phyloP scores from a whole-genome alignment of 345 rosid species.

The Lepidium sativum region DNA sequence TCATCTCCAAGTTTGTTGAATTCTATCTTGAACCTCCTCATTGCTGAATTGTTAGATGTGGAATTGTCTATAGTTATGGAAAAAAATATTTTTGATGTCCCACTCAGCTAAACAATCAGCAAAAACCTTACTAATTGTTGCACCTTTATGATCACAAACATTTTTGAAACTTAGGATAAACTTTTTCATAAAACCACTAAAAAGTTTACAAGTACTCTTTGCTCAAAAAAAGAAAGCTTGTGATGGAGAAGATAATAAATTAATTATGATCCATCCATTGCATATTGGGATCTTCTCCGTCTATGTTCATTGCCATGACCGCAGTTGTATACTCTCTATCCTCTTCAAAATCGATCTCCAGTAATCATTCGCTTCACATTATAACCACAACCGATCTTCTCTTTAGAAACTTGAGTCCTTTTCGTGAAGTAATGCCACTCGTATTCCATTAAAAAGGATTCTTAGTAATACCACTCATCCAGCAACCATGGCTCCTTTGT shows the following conservation, averaged over 20 bases:
- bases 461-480: background rate
- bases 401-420: background rate
- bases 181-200: no score
- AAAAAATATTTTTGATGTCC: background rate
- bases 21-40: background rate
- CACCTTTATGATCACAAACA: background rate
- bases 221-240: no score
- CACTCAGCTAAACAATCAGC: background rate
- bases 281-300: no score
- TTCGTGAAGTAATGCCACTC: background rate
- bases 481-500: conserved; percentile 7
- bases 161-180: background rate
- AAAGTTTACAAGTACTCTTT: no score
- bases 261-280: no score
- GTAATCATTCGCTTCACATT: background rate
- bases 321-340: no score
- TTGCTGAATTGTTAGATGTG: background rate
- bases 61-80: background rate
- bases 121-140: background rate
- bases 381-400: background rate
- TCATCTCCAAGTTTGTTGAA: background rate
- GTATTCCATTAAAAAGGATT: background rate
- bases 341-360: no score
- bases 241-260: no score
- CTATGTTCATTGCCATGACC: no score